phyloP scores from a whole-genome alignment of 345 rosid genomes.

The Salix suchowensis region DNA sequence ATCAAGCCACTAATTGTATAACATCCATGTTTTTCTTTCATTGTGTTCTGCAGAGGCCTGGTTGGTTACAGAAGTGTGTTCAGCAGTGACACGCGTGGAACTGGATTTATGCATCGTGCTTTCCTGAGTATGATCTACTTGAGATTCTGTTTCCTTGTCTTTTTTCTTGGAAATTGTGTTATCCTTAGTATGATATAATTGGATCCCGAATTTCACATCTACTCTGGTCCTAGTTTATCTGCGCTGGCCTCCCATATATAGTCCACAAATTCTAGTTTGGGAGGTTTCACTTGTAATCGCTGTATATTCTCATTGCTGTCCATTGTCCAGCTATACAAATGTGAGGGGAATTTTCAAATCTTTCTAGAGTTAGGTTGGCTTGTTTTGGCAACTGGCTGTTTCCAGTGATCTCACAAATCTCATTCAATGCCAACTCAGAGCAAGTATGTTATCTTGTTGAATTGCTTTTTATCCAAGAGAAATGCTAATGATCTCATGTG shows the following conservation, averaged over 20 bases:
- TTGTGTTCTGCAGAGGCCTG: constrained; percentile 59
- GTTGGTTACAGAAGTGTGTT: constrained; percentile 98
- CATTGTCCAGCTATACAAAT: neutral
- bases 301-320: neutral
- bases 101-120: constrained; percentile 99
- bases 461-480: too few relatives aligned
- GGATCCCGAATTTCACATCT: neutral
- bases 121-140: constrained; percentile 56
- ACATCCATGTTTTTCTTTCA: neutral
- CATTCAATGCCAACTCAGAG: too few relatives aligned
- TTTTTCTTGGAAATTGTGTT: neutral
- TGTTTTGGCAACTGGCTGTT: neutral
- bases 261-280: neutral
- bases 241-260: neutral
- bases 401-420: too few relatives aligned
- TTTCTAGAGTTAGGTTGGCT: neutral
- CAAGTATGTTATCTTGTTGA: too few relatives aligned
- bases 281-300: neutral
- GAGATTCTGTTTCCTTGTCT: neutral
- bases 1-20: neutral
- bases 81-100: constrained; percentile 97
- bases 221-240: neutral
- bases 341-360: neutral
- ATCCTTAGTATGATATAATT: neutral
- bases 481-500: too few relatives aligned